A percentile compares a stretch with the other conserved stretches of the same genome.
phyloP scores from a whole-genome alignment of 2,329 filamentous ascomycete genomes.

The Drechslerella coelobrocha region DNA sequence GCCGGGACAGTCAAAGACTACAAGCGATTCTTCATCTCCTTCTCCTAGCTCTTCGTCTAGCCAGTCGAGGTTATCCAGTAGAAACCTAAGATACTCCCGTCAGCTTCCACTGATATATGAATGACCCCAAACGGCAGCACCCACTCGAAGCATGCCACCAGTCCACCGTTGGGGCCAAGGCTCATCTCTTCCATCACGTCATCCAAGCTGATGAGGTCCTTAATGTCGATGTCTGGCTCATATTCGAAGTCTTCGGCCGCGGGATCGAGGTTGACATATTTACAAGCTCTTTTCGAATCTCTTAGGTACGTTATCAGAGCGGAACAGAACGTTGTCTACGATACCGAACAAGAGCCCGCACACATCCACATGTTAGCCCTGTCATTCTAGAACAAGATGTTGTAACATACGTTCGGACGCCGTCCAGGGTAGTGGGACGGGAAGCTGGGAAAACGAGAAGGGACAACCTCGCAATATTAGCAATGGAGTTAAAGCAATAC shows the following conservation, averaged over 20 bases:
- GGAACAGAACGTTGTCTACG: conserved; percentile 88
- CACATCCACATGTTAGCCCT: not conserved
- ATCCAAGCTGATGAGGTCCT: conserved; percentile 88
- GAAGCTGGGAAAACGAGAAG: conserved; percentile 21
- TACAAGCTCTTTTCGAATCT: conserved; percentile 61
- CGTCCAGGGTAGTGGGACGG: conserved; percentile 11
- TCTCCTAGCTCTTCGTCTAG: conserved; percentile 82
- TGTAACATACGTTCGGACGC: conserved; percentile 16
- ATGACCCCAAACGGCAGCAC: not conserved
- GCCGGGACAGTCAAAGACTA: conserved; percentile 98
- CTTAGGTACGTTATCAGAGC: conserved; percentile 91
- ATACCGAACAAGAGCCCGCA: not conserved
- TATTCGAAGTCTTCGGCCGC: conserved; percentile 93
- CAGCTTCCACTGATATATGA: conserved; percentile 1
- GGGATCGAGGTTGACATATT: conserved; percentile 86
- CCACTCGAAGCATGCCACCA: conserved; percentile 91
- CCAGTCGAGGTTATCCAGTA: conserved; percentile 93
- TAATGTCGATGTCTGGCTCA: conserved; percentile 91
- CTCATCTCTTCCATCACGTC: conserved; percentile 97
- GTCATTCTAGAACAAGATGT: not conserved
- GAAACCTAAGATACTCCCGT: conserved; percentile 63
- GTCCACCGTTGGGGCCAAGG: conserved; percentile 86
- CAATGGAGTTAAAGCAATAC: conserved; percentile 21
- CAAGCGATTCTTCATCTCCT: conserved; percentile 91
- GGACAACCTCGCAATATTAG: conserved; percentile 31